A percentile compares a stretch with the other conserved stretches of the same genome.
Evolutionary conservation across 2,329 filamentous ascomycete genomes (phyloP).

Genomic region (Fusarium nurragi): DNA sequence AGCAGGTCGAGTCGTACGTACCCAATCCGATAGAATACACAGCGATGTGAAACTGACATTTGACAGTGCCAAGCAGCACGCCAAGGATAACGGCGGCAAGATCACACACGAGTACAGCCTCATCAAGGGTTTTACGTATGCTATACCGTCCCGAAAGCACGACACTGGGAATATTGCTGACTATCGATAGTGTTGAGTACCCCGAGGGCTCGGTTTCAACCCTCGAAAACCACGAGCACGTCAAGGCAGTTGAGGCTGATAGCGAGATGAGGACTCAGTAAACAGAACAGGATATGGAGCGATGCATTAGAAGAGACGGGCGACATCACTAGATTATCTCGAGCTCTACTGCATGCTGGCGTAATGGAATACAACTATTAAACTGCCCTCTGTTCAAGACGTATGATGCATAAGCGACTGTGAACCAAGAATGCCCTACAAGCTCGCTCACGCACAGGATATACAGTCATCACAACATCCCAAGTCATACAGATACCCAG

Average conservation of each 20-base stretch:
- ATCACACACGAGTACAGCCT: conserved; percentile 86
- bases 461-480: background rate
- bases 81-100: conserved; percentile 78
- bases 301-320: conserved; percentile 2
- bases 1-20: conserved; percentile 73
- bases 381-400: background rate
- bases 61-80: conserved; percentile 79
- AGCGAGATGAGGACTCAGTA: conserved; percentile 77
- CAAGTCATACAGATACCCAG: background rate
- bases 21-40: background rate
- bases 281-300: conserved; percentile 8
- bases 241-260: conserved; percentile 81
- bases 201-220: conserved; percentile 72
- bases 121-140: conserved; percentile 94
- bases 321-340: conserved; percentile 19
- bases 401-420: background rate
- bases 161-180: background rate
- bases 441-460: background rate
- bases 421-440: too few species aligned
- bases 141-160: conserved; percentile 28
- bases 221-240: conserved; percentile 73
- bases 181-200: conserved; percentile 71
- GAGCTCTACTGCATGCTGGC: conserved; percentile 17
- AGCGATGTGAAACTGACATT: background rate
- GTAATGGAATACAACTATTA: conserved; percentile 18